A percentile compares a stretch with the other conserved stretches of the same genome.
phyloP scores from a whole-genome alignment of 345 rosid genomes.

The Camelina neglecta region DNA sequence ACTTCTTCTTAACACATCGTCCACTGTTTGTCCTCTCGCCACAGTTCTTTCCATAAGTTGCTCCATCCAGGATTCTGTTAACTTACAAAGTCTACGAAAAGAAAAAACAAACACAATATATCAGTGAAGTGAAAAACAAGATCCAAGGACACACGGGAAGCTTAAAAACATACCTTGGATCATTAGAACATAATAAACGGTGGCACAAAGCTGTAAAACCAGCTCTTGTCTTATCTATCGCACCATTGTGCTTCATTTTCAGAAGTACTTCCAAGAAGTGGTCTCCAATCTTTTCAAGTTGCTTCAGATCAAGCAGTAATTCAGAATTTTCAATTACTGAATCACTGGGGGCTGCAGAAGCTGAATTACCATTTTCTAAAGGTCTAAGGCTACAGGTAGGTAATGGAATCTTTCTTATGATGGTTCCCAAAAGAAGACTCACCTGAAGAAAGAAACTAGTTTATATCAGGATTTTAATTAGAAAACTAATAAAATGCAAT shows the following conservation, averaged over 20 bases:
- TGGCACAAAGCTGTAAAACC: constrained; percentile 97
- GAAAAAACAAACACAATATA: constrained; percentile 22
- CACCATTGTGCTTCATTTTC: constrained; percentile 98
- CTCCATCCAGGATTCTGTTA: constrained; percentile 95
- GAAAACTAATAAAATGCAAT: not conserved
- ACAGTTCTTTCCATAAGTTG: constrained; percentile 92
- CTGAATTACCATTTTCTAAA: constrained; percentile 43
- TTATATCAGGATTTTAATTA: constrained; percentile 20
- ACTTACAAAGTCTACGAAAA: constrained; percentile 73
- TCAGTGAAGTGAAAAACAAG: constrained; percentile 5
- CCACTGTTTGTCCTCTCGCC: constrained; percentile 88
- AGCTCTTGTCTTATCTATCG: constrained; percentile 98
- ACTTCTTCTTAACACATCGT: constrained; percentile 93
- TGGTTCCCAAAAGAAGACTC: constrained; percentile 93
- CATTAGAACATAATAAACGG: constrained; percentile 92
- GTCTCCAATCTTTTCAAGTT: constrained; percentile 84
- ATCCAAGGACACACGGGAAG: constrained; percentile 14
- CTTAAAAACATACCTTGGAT: constrained; percentile 61
- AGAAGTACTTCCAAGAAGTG: constrained; percentile 96
- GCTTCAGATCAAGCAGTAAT: constrained; percentile 73
- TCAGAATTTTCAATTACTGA: constrained; percentile 41
- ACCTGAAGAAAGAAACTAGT: constrained; percentile 65
- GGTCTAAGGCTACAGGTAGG: constrained; percentile 56
- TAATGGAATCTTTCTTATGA: constrained; percentile 86
- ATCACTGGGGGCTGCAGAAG: constrained; percentile 47